Conservation (phyloP, 306 rosid species). For the Astragalus glycyphyllos region DNA sequence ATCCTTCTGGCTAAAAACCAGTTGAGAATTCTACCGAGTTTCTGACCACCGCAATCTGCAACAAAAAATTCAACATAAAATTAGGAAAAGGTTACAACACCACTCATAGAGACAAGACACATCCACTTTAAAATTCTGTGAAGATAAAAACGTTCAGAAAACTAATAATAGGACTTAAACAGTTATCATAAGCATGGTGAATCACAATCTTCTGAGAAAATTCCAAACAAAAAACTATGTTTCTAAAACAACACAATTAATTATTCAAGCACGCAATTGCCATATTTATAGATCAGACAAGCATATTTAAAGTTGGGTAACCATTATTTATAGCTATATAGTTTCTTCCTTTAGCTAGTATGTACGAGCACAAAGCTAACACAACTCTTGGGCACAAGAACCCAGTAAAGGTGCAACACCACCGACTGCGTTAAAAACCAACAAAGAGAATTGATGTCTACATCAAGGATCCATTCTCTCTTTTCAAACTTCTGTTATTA, state of each 20-base stretch:
- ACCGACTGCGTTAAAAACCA: background rate
- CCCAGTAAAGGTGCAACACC: background rate
- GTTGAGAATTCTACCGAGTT: constrained; percentile 25
- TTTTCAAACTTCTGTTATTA: background rate
- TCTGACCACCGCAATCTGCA: constrained; percentile 43
- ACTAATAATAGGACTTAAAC: background rate
- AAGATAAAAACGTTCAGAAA: background rate
- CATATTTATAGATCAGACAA: background rate
- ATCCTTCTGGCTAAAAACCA: constrained; percentile 31
- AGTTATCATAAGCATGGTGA: background rate
- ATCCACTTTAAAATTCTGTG: too few relatives aligned
- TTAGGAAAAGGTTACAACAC: background rate
- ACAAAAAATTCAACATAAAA: background rate
- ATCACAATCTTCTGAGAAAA: background rate
- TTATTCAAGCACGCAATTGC: background rate
- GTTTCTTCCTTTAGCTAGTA: background rate
- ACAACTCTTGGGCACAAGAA: background rate
- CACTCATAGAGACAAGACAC: background rate
- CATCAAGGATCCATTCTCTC: background rate
- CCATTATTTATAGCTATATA: background rate
- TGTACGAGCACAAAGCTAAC: background rate
- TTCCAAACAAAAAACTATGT: background rate
- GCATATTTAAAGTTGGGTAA: background rate
- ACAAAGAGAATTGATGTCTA: background rate
- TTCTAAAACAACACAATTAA: background rate